phyloP scores from a whole-genome alignment of 202 grass and related monocot species.

The Zizania palustris region DNA sequence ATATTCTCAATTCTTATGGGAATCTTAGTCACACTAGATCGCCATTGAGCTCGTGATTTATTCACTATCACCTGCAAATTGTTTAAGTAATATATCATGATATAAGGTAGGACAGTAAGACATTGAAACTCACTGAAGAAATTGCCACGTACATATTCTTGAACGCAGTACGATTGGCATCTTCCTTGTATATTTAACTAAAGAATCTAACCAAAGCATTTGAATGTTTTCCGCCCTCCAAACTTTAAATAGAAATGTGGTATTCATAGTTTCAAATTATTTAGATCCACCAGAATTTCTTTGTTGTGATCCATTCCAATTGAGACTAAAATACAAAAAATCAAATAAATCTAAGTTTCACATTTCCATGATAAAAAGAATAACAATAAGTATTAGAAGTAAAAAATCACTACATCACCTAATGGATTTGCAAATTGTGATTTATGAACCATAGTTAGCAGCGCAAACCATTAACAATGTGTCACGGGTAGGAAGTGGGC shows the following conservation, averaged over 20 bases:
- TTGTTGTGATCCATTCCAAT: not conserved
- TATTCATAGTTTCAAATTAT: constrained; percentile 16
- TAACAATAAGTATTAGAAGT: not conserved
- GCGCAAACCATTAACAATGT: not conserved
- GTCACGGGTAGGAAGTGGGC: too few species aligned
- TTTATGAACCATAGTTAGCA: constrained; percentile 9
- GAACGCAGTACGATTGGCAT: not conserved
- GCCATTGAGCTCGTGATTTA: constrained; percentile 75
- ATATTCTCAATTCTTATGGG: constrained; percentile 81
- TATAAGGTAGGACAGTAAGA: constrained; percentile 18
- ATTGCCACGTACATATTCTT: constrained; percentile 10
- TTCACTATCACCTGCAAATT: constrained; percentile 91
- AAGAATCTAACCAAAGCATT: not conserved
- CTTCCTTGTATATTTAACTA: constrained; percentile 7
- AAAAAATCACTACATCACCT: not conserved
- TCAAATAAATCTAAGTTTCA: constrained; percentile 5
- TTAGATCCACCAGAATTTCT: constrained; percentile 13
- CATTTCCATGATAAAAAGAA: constrained; percentile 9
- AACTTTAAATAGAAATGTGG: not conserved
- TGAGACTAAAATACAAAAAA: constrained; percentile 16
- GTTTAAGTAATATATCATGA: constrained; percentile 35
- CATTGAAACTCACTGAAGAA: not conserved
- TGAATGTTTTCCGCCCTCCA: not conserved
- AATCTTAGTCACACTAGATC: constrained; percentile 70
- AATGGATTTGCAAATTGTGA: constrained; percentile 6